phyloP scores from a whole-genome alignment of 2,329 filamentous ascomycete species.

The Geosmithia morbida region DNA sequence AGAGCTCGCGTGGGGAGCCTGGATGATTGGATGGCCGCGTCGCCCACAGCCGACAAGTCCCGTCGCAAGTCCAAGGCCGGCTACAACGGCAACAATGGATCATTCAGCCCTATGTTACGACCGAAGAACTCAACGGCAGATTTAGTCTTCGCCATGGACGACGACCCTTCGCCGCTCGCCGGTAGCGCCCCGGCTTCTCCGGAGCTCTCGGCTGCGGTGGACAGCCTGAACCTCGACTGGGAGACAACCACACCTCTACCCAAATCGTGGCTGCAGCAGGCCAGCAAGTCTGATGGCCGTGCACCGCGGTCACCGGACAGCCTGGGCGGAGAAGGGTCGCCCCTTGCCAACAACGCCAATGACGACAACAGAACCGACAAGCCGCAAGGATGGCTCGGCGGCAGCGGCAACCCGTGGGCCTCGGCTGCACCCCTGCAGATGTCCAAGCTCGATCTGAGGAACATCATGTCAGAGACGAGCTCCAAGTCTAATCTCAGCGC shows the following conservation, averaged over 20 bases:
- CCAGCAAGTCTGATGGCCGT: background rate
- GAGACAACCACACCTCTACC: background rate
- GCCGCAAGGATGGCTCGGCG: background rate
- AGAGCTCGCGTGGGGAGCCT: slow-evolving; percentile 45
- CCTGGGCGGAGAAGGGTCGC: no score
- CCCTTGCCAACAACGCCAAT: background rate
- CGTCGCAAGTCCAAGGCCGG: slow-evolving; percentile 29
- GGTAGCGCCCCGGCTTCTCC: slow-evolving; percentile 6
- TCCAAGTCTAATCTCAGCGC: slow-evolving; percentile 38
- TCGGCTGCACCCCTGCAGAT: slow-evolving; percentile 31
- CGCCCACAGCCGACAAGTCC: slow-evolving; percentile 26
- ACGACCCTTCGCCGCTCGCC: slow-evolving; percentile 30
- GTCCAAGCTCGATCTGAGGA: slow-evolving; percentile 56
- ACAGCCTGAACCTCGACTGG: background rate
- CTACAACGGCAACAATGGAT: slow-evolving; percentile 29
- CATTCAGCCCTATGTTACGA: slow-evolving; percentile 51
- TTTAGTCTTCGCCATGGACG: slow-evolving; percentile 91
- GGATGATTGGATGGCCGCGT: slow-evolving; percentile 39
- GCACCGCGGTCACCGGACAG: background rate
- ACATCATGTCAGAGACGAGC: slow-evolving; percentile 55
- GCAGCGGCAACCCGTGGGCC: slow-evolving; percentile 31
- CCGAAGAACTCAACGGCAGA: slow-evolving; percentile 57
- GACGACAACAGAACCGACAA: no score
- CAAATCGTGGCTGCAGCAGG: background rate
- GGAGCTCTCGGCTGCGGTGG: background rate